phyloP scores from a whole-genome alignment of 129 eudicot genomes.

The Artemisia argyi region DNA sequence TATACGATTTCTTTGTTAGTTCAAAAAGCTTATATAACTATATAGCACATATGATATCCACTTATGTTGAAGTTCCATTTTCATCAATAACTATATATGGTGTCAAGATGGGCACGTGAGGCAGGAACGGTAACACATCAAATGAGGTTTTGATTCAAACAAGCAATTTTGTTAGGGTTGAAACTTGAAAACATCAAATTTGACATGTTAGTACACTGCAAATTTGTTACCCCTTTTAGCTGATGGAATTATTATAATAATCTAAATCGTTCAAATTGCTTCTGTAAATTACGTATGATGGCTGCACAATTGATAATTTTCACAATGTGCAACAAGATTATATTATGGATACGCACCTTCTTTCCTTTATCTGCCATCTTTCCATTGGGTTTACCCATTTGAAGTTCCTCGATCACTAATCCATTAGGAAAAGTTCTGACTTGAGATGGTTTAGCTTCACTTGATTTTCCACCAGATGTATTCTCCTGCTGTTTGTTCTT shows the following conservation, averaged over 20 bases:
- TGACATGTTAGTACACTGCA: no score
- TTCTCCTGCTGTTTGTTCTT: slow-evolving; percentile 52
- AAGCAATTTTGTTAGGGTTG: no score
- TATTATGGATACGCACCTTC: slow-evolving; percentile 46
- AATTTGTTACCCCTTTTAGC: no score
- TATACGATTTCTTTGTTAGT: not conserved
- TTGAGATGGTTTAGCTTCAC: slow-evolving; percentile 55
- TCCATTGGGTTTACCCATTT: slow-evolving; percentile 94
- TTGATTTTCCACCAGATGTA: slow-evolving; percentile 30
- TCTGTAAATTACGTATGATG: not conserved
- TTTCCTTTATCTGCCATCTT: slow-evolving; percentile 78
- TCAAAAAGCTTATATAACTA: not conserved
- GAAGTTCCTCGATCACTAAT: slow-evolving; percentile 68
- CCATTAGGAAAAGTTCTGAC: slow-evolving; percentile 82
- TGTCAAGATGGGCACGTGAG: not conserved
- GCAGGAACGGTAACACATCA: not conserved
- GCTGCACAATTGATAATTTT: not conserved
- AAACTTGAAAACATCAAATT: no score
- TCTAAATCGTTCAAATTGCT: not conserved
- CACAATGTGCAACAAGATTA: not conserved
- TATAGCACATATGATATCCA: not conserved
- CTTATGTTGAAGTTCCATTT: not conserved
- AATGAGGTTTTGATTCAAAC: no score
- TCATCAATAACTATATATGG: not conserved
- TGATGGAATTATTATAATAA: no score